Conservation (phyloP, 305 asterid genomes). For the Fraxinus latifolia region DNA sequence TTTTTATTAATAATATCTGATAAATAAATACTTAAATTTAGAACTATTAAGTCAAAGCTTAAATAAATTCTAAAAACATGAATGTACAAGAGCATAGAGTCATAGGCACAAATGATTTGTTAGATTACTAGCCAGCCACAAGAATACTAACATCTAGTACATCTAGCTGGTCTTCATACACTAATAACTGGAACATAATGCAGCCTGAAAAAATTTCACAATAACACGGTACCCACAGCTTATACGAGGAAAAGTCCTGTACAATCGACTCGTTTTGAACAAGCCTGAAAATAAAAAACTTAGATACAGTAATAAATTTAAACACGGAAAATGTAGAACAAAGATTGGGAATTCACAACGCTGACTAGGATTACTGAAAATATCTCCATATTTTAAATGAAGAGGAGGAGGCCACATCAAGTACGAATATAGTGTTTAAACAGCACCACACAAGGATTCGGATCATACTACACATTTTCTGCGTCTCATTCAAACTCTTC, state of each 20-base stretch:
- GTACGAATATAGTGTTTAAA: constrained; percentile 68
- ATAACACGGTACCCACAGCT: constrained; percentile 12
- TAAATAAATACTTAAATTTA: too few relatives aligned
- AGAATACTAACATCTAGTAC: neutral
- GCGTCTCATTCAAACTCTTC: constrained; percentile 98
- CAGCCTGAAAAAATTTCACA: constrained; percentile 14
- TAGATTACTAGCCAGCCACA: neutral
- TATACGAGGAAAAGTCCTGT: neutral
- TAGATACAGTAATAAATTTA: constrained; percentile 17
- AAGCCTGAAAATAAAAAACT: neutral
- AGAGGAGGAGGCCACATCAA: constrained; percentile 17
- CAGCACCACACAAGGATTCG: constrained; percentile 58
- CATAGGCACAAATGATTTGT: neutral
- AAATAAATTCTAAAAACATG: too few relatives aligned
- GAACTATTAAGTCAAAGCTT: too few relatives aligned
- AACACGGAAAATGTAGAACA: neutral
- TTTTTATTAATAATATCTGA: too few relatives aligned
- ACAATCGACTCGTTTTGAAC: neutral
- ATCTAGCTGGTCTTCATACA: neutral
- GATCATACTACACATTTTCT: constrained; percentile 63
- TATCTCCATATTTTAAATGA: neutral
- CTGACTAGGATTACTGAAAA: too few relatives aligned
- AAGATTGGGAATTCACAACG: too few relatives aligned
- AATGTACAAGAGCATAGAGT: neutral
- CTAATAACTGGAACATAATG: neutral